Evolutionary conservation across 2,329 filamentous ascomycete genomes (phyloP).

Genomic region (Meredithiella fracta): DNA sequence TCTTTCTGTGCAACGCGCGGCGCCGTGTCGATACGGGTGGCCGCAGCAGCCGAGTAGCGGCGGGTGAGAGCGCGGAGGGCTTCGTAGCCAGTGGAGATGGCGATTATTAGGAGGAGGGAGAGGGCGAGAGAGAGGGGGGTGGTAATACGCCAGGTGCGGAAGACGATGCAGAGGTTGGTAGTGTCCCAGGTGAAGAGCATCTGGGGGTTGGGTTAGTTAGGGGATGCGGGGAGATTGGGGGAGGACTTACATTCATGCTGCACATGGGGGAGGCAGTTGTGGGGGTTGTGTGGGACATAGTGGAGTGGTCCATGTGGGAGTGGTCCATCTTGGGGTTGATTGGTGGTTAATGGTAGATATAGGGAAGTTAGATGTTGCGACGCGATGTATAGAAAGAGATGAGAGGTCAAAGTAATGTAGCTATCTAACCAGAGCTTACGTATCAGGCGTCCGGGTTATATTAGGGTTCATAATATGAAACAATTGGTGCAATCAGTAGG

Average conservation of each 20-base stretch:
- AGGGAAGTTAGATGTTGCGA: background rate
- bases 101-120: slow-evolving; percentile 67
- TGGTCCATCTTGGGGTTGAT: slow-evolving; percentile 18
- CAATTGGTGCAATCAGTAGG: background rate
- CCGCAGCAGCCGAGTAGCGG: slow-evolving; percentile 51
- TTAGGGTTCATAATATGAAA: background rate
- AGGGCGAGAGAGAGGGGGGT: slow-evolving; percentile 58
- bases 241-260: slow-evolving; percentile 66
- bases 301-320: slow-evolving; percentile 29
- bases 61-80: slow-evolving; percentile 62
- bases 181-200: slow-evolving; percentile 99
- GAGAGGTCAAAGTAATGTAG: background rate
- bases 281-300: slow-evolving; percentile 28
- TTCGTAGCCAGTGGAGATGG: slow-evolving; percentile 85
- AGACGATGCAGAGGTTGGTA: slow-evolving; percentile 87
- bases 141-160: slow-evolving; percentile 74
- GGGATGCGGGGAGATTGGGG: background rate
- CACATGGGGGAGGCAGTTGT: slow-evolving; percentile 48
- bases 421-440: too few species aligned
- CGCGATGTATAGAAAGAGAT: background rate
- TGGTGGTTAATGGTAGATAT: background rate
- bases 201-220: slow-evolving; percentile 27
- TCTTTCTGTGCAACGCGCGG: slow-evolving; percentile 41
- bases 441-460: background rate
- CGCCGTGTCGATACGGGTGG: slow-evolving; percentile 30